Percentiles rank a stretch among this genome's conserved stretches.
Evolutionary conservation across 208 protist genomes (phyloP).

Genomic region (Trichomonas vaginalis): DNA sequence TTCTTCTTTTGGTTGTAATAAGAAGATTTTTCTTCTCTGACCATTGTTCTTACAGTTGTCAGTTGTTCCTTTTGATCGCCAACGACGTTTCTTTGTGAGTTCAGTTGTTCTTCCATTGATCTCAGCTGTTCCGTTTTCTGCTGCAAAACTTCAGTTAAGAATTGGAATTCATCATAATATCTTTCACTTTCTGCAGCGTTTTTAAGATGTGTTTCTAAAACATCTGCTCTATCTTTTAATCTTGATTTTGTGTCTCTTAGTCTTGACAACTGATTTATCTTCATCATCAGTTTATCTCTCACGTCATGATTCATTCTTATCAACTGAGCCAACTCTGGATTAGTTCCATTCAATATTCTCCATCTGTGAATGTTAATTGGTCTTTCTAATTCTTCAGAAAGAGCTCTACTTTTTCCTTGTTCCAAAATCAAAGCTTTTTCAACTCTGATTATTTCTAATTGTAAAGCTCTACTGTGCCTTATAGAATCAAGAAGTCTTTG

Average conservation of each 20-base stretch:
- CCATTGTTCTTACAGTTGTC: neutral
- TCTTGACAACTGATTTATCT: neutral
- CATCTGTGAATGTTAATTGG: constrained; percentile 92
- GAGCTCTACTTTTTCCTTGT: constrained; percentile 44
- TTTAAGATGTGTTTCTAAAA: neutral
- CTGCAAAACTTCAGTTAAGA: neutral
- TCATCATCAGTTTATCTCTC: neutral
- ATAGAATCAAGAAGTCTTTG: neutral
- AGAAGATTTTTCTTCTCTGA: neutral
- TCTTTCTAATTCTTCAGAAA: constrained; percentile 79
- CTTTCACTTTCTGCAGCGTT: neutral
- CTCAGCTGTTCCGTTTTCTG: neutral
- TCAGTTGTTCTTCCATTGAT: neutral
- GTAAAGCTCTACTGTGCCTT: neutral
- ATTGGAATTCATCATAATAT: neutral
- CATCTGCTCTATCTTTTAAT: neutral
- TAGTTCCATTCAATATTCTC: constrained; percentile 68
- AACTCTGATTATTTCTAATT: neutral
- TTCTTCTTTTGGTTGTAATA: neutral
- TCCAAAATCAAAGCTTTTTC: constrained; percentile 3
- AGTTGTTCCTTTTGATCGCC: neutral
- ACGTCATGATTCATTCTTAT: constrained; percentile 56
- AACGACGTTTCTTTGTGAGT: neutral
- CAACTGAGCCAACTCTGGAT: constrained; percentile 80
- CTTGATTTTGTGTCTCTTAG: neutral